These are phyloP conservation scores for Talaromyces trachyspermus DNA, from an alignment of 495 filamentous ascomycete species.

Conservation along the genomic window DNA sequence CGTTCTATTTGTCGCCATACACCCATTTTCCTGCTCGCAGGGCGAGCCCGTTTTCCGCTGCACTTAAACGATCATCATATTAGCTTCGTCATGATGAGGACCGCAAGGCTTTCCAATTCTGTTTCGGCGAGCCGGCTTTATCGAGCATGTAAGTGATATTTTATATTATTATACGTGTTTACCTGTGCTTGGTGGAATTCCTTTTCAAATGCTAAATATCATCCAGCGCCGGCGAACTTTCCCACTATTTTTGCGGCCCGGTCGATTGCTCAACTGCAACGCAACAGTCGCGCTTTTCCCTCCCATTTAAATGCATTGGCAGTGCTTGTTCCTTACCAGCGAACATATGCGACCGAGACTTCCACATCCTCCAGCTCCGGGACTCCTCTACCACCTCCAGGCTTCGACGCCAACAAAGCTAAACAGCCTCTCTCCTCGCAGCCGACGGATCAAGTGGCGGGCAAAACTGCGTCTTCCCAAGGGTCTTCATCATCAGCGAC, in stretches of 20 bases:
- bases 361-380: constrained; percentile 43
- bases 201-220: background rate
- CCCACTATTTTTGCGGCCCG: constrained; percentile 29
- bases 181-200: background rate
- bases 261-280: constrained; percentile 44
- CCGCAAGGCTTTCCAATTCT: constrained; percentile 4
- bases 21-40: constrained; percentile 19
- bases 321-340: constrained; percentile 53
- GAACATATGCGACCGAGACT: constrained; percentile 65
- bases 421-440: constrained; percentile 66
- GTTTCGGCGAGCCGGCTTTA: constrained; percentile 1
- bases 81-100: constrained; percentile 4
- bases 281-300: constrained; percentile 49
- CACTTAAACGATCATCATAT: constrained; percentile 22
- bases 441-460: constrained; percentile 22
- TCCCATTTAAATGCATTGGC: constrained; percentile 56
- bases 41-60: constrained; percentile 28
- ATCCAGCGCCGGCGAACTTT: constrained; percentile 29
- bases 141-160: background rate
- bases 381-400: constrained; percentile 70
- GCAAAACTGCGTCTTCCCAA: background rate
- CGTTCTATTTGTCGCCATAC: background rate
- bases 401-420: constrained; percentile 85
- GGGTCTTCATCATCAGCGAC: background rate
- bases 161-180: no score